These are phyloP conservation scores for Umbelopsis sp. DNA, from an alignment of 371 early-diverging fungal species.

Conservation along the genomic window DNA sequence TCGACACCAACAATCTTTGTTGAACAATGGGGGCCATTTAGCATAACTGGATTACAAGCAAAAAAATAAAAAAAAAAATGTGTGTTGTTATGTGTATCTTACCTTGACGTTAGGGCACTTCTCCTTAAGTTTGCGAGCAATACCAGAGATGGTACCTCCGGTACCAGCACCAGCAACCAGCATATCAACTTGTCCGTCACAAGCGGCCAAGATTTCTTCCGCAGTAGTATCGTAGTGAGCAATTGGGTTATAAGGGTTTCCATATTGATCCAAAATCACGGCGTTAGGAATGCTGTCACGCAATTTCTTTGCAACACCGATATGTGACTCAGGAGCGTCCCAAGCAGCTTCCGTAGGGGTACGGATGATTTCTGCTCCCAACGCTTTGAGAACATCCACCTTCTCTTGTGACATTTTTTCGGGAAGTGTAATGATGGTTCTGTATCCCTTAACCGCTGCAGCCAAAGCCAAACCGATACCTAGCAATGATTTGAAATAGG, in stretches of 20 bases:
- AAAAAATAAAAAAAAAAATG: neutral
- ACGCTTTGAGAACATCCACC: conserved; percentile 94
- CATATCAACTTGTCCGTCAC: conserved; percentile 94
- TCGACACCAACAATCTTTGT: conserved; percentile 90
- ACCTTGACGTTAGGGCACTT: conserved; percentile 83
- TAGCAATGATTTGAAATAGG: conserved; percentile 9
- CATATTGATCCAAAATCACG: conserved; percentile 95
- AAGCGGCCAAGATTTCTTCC: conserved; percentile 83
- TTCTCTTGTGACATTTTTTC: conserved; percentile 99
- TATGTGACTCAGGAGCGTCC: conserved; percentile 97
- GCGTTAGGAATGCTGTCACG: conserved; percentile 93
- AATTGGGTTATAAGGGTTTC: conserved; percentile 93
- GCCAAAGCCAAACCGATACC: conserved; percentile 91
- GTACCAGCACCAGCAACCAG: conserved; percentile 96
- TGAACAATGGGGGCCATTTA: neutral
- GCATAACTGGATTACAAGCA: neutral
- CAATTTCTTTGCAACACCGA: conserved; percentile 92
- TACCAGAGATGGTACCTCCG: conserved; percentile 97
- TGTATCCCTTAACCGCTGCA: conserved; percentile 96
- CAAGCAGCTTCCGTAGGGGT: conserved; percentile 98
- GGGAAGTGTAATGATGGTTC: conserved; percentile 94
- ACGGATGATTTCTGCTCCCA: conserved; percentile 97
- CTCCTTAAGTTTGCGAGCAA: conserved; percentile 93
- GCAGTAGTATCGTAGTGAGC: conserved; percentile 96
- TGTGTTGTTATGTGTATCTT: conserved; percentile 6